Evolutionary conservation across 805 yeast genomes (phyloP), one percentile per base, ranked within the genome.

Genomic region (Yarrowia sp.): DNA sequence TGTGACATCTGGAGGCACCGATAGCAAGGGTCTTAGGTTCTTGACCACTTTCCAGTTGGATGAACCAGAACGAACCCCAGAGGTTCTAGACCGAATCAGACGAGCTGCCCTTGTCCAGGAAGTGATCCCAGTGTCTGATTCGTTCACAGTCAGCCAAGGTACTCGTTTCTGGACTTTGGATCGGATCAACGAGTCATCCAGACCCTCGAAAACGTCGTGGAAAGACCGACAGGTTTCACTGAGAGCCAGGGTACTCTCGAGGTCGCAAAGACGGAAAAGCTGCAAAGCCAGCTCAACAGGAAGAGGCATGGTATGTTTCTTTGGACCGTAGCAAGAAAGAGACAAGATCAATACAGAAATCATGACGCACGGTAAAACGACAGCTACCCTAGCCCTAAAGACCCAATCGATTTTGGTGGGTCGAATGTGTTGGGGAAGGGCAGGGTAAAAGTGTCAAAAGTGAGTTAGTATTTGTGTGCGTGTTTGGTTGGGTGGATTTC

Each of bases 171-270:
- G 58, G 8, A 52, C 58, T 7, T 52, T 36, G 42, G 33, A 38
- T 36, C 58, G 43, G 33, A 52, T 20, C 58, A 52, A 13, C 7
- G 43, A 3, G 14, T 52, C 34, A 17, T 52, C 58, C 3, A 52
- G 34, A 9, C 58, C 43, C 13, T 14, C 30, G 14, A 38, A 20
- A 7, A 52, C 58, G 9, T 2, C 19, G 1, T 2, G 5, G 17
- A 52, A 52, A 9, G 43, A 3, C 7, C n/a, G n/a, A 15, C 33
- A 36, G 33, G 43, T 52, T 15, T 52, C 58, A 5, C 30, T 20
- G 43, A 52, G 58, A 15, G 58, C 58, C 33, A 52, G 43, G 20
- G 33, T 17, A 33, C 58, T 38, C 42, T 52, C 58, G 34, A 52
- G n/a, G 30, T 52, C 58, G 42, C 58, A 52, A 1, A 52, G 58